These are phyloP conservation scores for Cystobasidium onofrii DNA, from an alignment of 768 basidiomycete genomes.

Conservation along the genomic window DNA sequence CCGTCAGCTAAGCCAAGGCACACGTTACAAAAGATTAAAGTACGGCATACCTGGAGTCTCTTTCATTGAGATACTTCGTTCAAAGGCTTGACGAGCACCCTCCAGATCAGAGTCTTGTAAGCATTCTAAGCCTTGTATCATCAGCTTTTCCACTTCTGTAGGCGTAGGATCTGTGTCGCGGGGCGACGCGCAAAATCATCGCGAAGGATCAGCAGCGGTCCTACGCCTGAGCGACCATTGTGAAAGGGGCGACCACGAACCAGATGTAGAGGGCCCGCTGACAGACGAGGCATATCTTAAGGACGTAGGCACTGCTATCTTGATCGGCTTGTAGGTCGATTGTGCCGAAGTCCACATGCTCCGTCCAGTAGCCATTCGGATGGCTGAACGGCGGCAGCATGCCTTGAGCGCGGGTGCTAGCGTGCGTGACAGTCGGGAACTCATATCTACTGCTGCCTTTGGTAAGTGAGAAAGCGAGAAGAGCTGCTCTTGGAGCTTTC, in stretches of 20 bases:
- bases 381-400: not conserved
- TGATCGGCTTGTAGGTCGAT: not conserved
- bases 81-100: conserved; percentile 11
- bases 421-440: not conserved
- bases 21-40: not conserved
- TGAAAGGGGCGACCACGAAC: not conserved
- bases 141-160: not conserved
- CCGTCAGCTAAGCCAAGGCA: too few species aligned
- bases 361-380: not conserved
- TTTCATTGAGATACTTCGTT: conserved; percentile 11
- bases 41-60: conserved; percentile 19
- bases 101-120: conserved; percentile 4
- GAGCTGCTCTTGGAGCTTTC: not conserved
- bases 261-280: not conserved
- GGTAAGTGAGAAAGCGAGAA: not conserved
- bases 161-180: not conserved
- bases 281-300: not conserved
- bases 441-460: not conserved
- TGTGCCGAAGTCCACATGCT: not conserved
- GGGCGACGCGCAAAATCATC: too few species aligned
- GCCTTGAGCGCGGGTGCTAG: not conserved
- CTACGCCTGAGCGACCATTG: too few species aligned
- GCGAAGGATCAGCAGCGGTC: too few species aligned
- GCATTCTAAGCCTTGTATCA: conserved; percentile 12
- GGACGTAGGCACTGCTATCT: not conserved